Base-by-base conservation (phyloP, 768 basidiomycete species). In the Pulveroboletus sp. region DNA sequence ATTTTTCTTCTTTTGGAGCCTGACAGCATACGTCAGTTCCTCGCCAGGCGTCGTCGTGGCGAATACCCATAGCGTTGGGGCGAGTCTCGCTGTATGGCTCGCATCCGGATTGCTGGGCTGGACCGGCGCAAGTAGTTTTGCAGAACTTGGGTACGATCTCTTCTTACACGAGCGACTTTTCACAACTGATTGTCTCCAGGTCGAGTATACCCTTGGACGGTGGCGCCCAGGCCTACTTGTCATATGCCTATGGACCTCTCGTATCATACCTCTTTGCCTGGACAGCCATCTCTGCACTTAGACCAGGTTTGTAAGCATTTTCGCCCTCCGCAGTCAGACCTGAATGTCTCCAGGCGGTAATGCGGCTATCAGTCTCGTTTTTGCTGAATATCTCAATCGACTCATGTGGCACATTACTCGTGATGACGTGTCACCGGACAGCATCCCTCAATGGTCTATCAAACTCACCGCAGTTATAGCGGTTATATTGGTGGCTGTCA, bases 121-220 rank as follows among this genome's bases (percentile, higher is more conserved):
- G 95, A 97, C 95, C 4, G 95, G 95, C 17, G 93, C 92, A 23
- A 93, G 90, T 66, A 93, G 90, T 63, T 97, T 85, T 64, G 92
- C 92, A 9, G 93, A 97, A 67, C 74, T 97, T 49, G 95, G 94
- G 43, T 85, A 85, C 36, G 87, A 14, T 31, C 69, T 7, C 39
- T 8, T 33, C 16, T 25, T 34, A 2, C 12, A 16, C 40, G 0
- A n/a, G 2, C 7, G 29, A 36, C 3, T 10, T 21, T 40, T 4
- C 12, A 2, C 19, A 40, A 19, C 51, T 43, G 21, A 21, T n/a
- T 27, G 6, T 37, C 16, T 9, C 14, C 14, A 67, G 66, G 25
- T 69, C 66, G 17, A 69, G 67, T 37, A 67, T 67, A 57, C 66
- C 66, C 17, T 53, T 67, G 27, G 75, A 77, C 51, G 79, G 79